A percentile compares a stretch with the other conserved stretches of the same genome.
phyloP scores from a whole-genome alignment of 768 basidiomycete species.

The Rhodotorula paludigena region DNA sequence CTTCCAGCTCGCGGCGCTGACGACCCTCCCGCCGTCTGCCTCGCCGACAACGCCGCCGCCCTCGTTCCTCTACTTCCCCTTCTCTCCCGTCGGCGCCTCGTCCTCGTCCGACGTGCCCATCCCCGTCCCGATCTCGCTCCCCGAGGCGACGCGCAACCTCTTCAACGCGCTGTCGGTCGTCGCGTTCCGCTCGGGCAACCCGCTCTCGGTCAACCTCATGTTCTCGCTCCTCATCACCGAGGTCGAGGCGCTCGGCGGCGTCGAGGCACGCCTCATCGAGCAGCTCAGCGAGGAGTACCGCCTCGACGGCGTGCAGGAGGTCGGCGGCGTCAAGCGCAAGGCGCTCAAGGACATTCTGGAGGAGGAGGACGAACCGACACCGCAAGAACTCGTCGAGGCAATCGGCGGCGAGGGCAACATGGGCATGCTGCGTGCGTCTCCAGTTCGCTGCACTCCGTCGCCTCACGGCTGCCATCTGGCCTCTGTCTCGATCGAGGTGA shows the following conservation, averaged over 20 bases:
- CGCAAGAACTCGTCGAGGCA: conserved; percentile 23
- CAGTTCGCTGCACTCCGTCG: not conserved
- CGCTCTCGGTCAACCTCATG: conserved; percentile 24
- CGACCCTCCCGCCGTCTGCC: conserved; percentile 10
- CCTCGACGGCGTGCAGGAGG: not conserved
- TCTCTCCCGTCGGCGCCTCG: not conserved
- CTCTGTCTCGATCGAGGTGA: not conserved
- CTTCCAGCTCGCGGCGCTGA: conserved; percentile 29
- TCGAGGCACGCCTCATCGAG: conserved; percentile 9
- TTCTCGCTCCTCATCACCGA: conserved; percentile 23
- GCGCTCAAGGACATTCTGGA: conserved; percentile 4
- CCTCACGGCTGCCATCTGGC: too few species aligned
- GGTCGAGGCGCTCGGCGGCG: conserved; percentile 17
- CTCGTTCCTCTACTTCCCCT: conserved; percentile 24
- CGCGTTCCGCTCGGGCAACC: conserved; percentile 3
- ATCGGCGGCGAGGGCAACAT: conserved; percentile 28
- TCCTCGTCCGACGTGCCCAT: not conserved
- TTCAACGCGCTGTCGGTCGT: conserved; percentile 12
- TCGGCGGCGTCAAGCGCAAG: not conserved
- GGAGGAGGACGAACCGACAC: conserved; percentile 21
- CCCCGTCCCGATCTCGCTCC: conserved; percentile 24
- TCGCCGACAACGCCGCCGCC: not conserved
- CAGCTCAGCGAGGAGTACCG: conserved; percentile 30
- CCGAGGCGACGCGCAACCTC: conserved; percentile 7
- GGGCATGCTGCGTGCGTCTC: conserved; percentile 11